A percentile compares a stretch with the other conserved stretches of the same genome.
phyloP scores from a whole-genome alignment of 306 rosid species.

The Benincasa hispida region DNA sequence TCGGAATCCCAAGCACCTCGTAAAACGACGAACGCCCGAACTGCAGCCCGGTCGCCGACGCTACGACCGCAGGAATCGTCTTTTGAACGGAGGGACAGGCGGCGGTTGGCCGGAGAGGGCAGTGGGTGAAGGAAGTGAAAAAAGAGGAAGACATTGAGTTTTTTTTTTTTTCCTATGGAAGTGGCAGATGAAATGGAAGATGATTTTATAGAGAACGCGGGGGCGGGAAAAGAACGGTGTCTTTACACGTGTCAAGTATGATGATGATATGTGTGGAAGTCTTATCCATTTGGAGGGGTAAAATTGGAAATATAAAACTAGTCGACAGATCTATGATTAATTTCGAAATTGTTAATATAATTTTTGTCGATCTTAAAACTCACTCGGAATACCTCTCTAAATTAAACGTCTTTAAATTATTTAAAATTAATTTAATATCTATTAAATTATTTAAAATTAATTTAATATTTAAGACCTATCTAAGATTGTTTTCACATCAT shows the following conservation, averaged over 20 bases:
- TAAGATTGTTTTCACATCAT: no score
- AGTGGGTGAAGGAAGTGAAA: not conserved
- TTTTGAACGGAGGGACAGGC: not conserved
- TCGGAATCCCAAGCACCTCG: conserved; percentile 63
- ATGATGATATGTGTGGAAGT: not conserved
- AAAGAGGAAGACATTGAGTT: not conserved
- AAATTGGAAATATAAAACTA: not conserved
- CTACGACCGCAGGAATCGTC: not conserved
- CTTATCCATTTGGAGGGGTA: not conserved
- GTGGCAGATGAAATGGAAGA: not conserved
- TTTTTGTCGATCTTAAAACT: no score
- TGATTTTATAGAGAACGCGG: not conserved
- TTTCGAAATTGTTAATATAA: no score
- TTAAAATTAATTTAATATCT: no score
- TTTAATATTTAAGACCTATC: no score
- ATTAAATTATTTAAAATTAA: no score
- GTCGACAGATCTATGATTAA: no score
- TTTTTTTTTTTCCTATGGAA: not conserved
- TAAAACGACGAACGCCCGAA: conserved; percentile 25
- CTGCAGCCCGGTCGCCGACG: not conserved
- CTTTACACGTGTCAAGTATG: not conserved
- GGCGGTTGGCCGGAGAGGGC: not conserved
- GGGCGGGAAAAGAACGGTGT: not conserved
- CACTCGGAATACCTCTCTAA: no score
- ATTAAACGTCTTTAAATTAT: no score